Percentiles rank a stretch among this genome's conserved stretches.
phyloP scores from a whole-genome alignment of 2,329 filamentous ascomycete genomes.

The Cadophora sp. region DNA sequence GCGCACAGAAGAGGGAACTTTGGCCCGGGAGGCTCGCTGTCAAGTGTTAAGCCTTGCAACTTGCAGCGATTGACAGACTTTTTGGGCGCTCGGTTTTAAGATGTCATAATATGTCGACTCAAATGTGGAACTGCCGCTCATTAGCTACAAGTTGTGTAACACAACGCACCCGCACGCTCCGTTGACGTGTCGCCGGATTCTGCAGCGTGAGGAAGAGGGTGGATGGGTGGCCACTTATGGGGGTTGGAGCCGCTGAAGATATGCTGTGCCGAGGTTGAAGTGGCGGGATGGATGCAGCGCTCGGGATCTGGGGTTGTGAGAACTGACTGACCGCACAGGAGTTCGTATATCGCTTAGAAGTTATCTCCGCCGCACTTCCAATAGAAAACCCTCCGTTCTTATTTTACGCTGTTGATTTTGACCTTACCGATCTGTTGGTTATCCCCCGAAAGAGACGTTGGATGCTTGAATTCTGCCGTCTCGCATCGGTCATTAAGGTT shows the following conservation, averaged over 20 bases:
- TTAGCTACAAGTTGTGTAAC: background rate
- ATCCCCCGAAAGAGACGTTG: background rate
- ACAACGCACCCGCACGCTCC: background rate
- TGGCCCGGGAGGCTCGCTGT: background rate
- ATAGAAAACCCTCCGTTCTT: background rate
- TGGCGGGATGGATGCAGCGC: background rate
- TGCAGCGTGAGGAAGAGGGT: background rate
- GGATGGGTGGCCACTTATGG: slow-evolving; percentile 3
- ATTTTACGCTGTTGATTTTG: background rate
- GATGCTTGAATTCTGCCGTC: background rate
- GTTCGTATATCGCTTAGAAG: background rate
- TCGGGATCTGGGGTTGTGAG: background rate
- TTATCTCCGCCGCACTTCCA: background rate
- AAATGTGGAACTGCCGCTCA: background rate
- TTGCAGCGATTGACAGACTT: background rate
- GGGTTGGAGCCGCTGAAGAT: background rate
- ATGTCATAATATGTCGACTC: background rate
- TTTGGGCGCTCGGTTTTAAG: background rate
- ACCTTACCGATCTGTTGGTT: background rate
- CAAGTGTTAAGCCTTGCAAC: background rate
- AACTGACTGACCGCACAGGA: background rate
- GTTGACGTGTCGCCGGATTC: slow-evolving; percentile 11
- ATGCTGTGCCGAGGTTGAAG: background rate
- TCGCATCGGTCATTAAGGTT: background rate
- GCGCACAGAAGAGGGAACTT: background rate